Conservation (phyloP, 2,329 filamentous ascomycete genomes). For the Remersonia thermophila region DNA sequence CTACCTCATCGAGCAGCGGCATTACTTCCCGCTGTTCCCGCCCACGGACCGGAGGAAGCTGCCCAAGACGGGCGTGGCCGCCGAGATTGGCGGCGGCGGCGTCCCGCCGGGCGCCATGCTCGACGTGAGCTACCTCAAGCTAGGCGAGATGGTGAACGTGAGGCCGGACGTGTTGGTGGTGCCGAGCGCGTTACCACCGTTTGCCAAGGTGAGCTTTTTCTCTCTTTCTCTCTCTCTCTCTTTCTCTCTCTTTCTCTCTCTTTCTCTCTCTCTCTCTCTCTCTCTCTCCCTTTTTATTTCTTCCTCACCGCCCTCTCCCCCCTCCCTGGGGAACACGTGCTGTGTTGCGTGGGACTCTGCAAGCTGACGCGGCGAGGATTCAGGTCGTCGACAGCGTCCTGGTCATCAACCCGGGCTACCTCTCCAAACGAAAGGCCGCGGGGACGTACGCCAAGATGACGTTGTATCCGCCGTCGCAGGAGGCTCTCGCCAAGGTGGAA, state of each 20-base stretch:
- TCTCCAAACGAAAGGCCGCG: constrained; percentile 72
- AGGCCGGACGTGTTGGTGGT: constrained; percentile 73
- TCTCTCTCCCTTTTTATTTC: too few relatives aligned
- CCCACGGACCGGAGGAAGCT: constrained; percentile 56
- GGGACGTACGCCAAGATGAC: constrained; percentile 78
- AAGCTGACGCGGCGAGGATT: constrained; percentile 7
- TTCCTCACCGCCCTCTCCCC: too few relatives aligned
- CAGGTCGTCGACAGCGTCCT: constrained; percentile 86
- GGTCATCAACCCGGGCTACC: constrained; percentile 76
- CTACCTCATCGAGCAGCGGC: constrained; percentile 70
- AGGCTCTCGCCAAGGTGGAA: constrained; percentile 43
- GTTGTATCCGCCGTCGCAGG: constrained; percentile 53
- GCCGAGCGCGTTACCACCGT: constrained; percentile 72
- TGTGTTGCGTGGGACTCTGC: too few relatives aligned
- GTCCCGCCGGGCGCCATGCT: constrained; percentile 62
- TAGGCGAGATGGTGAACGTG: constrained; percentile 83
- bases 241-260: too few relatives aligned
- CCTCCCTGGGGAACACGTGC: too few relatives aligned
- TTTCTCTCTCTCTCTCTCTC: too few relatives aligned
- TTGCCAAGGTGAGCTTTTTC: constrained; percentile 65
- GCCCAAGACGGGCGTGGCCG: constrained; percentile 49
- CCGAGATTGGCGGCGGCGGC: constrained; percentile 41
- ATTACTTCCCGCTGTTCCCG: constrained; percentile 84
- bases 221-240: too few relatives aligned
- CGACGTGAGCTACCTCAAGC: constrained; percentile 71